phyloP scores from a whole-genome alignment of 2,329 filamentous ascomycete species.

The Metarhizium album region DNA sequence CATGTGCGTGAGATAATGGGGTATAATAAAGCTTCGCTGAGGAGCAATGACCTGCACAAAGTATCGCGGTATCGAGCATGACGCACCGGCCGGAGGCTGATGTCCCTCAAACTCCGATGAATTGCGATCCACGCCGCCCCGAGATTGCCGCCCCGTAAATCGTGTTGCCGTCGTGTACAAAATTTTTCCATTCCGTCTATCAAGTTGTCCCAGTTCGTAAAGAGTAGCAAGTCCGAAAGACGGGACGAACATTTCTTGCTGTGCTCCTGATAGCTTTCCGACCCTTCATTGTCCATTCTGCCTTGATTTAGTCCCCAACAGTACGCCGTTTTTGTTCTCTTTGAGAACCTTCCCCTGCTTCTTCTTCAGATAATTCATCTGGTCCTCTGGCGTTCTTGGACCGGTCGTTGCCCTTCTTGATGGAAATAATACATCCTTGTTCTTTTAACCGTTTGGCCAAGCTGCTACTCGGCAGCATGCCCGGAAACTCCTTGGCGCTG shows the following conservation, averaged over 20 bases:
- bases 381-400: constrained; percentile 14
- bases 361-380: constrained; percentile 11
- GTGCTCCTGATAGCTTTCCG: not conserved
- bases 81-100: not conserved
- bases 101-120: not conserved
- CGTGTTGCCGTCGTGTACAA: not conserved
- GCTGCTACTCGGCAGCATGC: constrained; percentile 67
- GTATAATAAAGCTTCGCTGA: not conserved
- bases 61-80: not conserved
- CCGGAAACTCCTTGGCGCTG: constrained; percentile 77
- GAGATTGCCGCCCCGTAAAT: not conserved
- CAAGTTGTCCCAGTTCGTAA: not conserved
- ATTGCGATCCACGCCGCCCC: not conserved
- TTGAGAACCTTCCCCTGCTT: constrained; percentile 7
- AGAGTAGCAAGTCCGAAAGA: not conserved
- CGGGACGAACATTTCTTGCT: not conserved
- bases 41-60: not conserved
- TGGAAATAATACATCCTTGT: constrained; percentile 74
- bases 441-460: constrained; percentile 65
- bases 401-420: constrained; percentile 76
- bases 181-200: not conserved
- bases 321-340: constrained; percentile 8
- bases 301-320: constrained; percentile 3
- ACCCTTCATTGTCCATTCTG: not conserved
- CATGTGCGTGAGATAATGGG: not conserved